Evolutionary conservation across 1,139 yeast species (phyloP).

Genomic region (Lodderomyces metapsilosis): DNA sequence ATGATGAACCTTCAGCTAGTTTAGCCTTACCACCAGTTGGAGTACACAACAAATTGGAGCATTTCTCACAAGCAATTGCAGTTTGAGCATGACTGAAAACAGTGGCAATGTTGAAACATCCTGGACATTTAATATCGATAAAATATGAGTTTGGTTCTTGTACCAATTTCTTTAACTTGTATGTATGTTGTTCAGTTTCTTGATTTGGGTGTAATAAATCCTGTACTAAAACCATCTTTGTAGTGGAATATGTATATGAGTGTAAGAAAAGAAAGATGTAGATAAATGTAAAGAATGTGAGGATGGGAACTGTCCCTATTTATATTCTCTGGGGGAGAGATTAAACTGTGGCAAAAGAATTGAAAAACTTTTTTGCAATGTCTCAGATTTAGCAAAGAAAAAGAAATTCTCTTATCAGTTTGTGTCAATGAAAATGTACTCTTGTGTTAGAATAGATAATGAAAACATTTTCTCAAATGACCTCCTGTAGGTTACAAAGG

Average conservation of each 20-base stretch:
- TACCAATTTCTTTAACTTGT: conserved; percentile 95
- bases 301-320: too few species aligned
- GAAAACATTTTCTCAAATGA: background rate
- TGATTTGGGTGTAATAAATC: conserved; percentile 96
- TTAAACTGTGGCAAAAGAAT: background rate
- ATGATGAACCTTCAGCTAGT: conserved; percentile 98
- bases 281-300: background rate
- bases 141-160: conserved; percentile 98
- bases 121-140: conserved; percentile 99
- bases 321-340: background rate
- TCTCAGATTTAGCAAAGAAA: too few species aligned
- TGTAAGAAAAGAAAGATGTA: background rate
- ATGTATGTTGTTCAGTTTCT: conserved; percentile 92
- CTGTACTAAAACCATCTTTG: conserved; percentile 79
- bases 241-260: background rate
- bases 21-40: conserved; percentile 99
- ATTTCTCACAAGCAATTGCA: conserved; percentile 97
- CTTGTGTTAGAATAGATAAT: too few species aligned
- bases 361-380: too few species aligned
- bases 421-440: too few species aligned
- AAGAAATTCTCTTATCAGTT: too few species aligned
- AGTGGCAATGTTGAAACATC: conserved; percentile 97
- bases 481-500: background rate
- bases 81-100: conserved; percentile 99
- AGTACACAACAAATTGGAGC: conserved; percentile 96